These are phyloP conservation scores for Verticillium longisporum DNA, from an alignment of 2,329 filamentous ascomycete species.

Conservation along the genomic window DNA sequence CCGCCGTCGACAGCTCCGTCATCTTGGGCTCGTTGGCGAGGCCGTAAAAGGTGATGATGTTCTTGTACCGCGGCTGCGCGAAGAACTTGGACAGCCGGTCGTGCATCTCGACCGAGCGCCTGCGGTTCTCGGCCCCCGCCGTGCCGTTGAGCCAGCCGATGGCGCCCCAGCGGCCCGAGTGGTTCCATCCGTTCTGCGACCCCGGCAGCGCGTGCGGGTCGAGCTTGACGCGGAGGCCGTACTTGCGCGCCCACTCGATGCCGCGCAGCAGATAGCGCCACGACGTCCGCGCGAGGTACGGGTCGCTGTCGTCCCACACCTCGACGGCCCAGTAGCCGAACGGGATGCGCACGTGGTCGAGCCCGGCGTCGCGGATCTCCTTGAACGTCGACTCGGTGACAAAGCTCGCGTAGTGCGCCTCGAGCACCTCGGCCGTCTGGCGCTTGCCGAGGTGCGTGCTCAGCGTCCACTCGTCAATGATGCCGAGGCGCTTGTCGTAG, in stretches of 20 bases:
- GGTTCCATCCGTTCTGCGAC: slow-evolving; percentile 97
- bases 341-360: slow-evolving; percentile 95
- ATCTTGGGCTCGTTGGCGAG: slow-evolving; percentile 92
- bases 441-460: slow-evolving; percentile 60
- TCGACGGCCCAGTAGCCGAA: slow-evolving; percentile 93
- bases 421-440: slow-evolving; percentile 60
- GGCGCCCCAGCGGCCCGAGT: slow-evolving; percentile 73
- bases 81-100: slow-evolving; percentile 87
- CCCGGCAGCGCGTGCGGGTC: slow-evolving; percentile 90
- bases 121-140: slow-evolving; percentile 67
- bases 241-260: slow-evolving; percentile 90
- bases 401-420: slow-evolving; percentile 87
- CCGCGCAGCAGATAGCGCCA: slow-evolving; percentile 91
- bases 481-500: slow-evolving; percentile 52
- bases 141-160: slow-evolving; percentile 92
- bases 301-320: slow-evolving; percentile 80
- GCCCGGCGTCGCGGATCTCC: slow-evolving; percentile 77
- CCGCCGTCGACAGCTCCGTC: slow-evolving; percentile 57
- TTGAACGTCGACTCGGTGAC: slow-evolving; percentile 78
- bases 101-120: slow-evolving; percentile 82
- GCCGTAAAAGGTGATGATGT: slow-evolving; percentile 88
- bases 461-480: slow-evolving; percentile 87
- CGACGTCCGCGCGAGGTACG: slow-evolving; percentile 77
- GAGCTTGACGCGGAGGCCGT: slow-evolving; percentile 86
- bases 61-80: slow-evolving; percentile 84